Percentiles rank a stretch among this genome's conserved stretches.
These are phyloP conservation scores for Boletus sp. DNA, from an alignment of 768 basidiomycete genomes.

Conservation along the genomic window DNA sequence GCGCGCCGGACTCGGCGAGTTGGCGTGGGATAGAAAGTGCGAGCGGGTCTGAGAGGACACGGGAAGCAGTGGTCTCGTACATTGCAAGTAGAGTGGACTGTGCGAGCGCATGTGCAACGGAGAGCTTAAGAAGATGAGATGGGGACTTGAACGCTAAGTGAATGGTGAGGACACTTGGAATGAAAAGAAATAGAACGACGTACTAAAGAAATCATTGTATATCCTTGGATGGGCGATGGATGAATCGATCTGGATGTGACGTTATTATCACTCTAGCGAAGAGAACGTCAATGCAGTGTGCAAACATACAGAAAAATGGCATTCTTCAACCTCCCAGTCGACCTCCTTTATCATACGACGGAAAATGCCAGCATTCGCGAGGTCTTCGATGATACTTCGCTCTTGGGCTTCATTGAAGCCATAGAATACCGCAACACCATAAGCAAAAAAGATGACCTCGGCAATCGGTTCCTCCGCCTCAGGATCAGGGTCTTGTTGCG, in stretches of 20 bases:
- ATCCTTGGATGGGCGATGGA: slow-evolving; percentile 84
- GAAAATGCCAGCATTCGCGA: slow-evolving; percentile 69
- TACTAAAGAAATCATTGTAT: slow-evolving; percentile 96
- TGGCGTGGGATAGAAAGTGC: slow-evolving; percentile 83
- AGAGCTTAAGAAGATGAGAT: slow-evolving; percentile 86
- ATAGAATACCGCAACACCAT: slow-evolving; percentile 92
- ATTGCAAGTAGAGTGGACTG: slow-evolving; percentile 91
- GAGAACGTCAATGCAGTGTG: not conserved
- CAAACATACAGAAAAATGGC: slow-evolving; percentile 71
- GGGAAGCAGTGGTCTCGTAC: slow-evolving; percentile 77
- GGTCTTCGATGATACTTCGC: slow-evolving; percentile 79
- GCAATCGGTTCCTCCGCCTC: slow-evolving; percentile 49
- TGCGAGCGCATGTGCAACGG: slow-evolving; percentile 92
- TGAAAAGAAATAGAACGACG: slow-evolving; percentile 28
- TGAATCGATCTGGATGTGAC: slow-evolving; percentile 64
- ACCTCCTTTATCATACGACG: slow-evolving; percentile 57
- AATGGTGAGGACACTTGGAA: not conserved
- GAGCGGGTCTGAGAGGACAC: slow-evolving; percentile 71
- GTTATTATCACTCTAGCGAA: not conserved
- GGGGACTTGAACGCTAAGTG: slow-evolving; percentile 81
- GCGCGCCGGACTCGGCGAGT: slow-evolving; percentile 72
- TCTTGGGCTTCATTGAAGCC: slow-evolving; percentile 82
- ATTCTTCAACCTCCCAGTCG: slow-evolving; percentile 92
- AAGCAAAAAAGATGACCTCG: slow-evolving; percentile 78
- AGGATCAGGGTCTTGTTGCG: not conserved